Percentiles rank a stretch among this genome's conserved stretches.
Evolutionary conservation across 2,329 filamentous ascomycete species (phyloP).

Genomic region (Myriosclerotinia duriaeana): DNA sequence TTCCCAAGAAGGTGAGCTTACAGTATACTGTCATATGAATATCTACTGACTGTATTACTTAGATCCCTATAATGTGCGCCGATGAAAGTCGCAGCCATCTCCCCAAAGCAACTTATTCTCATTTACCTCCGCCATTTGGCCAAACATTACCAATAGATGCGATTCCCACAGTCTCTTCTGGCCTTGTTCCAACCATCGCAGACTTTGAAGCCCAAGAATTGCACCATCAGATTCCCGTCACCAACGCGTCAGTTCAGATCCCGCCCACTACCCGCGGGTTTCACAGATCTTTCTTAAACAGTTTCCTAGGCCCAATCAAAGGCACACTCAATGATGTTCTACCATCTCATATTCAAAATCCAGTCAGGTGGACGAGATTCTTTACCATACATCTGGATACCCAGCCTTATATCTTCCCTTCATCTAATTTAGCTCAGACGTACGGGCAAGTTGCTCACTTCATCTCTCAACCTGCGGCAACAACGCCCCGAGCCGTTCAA

Average conservation of each 20-base stretch:
- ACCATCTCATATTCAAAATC: background rate
- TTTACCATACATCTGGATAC: background rate
- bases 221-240: background rate
- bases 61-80: background rate
- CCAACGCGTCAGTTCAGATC: slow-evolving; percentile 3
- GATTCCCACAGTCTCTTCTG: too few relatives aligned
- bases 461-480: background rate
- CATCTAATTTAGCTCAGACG: background rate
- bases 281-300: background rate
- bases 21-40: too few relatives aligned
- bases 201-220: background rate
- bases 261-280: background rate
- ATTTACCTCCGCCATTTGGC: too few relatives aligned
- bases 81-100: background rate
- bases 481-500: background rate
- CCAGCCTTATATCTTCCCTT: background rate
- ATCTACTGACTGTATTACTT: background rate
- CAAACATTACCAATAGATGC: background rate
- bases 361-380: background rate
- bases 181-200: background rate
- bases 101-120: background rate
- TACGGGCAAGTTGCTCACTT: background rate
- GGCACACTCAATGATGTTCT: background rate
- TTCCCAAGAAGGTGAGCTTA: background rate
- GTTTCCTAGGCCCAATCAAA: background rate